Percentiles rank a stretch among this genome's conserved stretches.
Conservation (phyloP, 805 yeast genomes). For the Jamesozyma lodderae region DNA sequence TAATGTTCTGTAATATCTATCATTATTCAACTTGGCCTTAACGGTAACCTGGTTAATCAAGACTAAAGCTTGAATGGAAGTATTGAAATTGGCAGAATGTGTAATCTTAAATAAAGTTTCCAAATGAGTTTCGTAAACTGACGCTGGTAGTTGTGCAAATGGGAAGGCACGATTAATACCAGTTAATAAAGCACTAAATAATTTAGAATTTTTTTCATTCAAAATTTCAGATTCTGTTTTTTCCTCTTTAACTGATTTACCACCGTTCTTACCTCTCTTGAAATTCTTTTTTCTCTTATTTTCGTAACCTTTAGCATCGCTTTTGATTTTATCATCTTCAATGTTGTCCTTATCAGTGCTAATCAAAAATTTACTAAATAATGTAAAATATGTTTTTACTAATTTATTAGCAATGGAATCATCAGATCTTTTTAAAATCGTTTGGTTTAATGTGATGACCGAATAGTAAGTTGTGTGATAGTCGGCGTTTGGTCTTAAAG, state of each 20-base stretch:
- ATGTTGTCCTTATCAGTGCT: slow-evolving; percentile 51
- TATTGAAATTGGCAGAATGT: slow-evolving; percentile 88
- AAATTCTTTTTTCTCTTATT: slow-evolving; percentile 64
- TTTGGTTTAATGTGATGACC: slow-evolving; percentile 82
- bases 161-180: slow-evolving; percentile 97
- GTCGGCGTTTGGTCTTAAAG: slow-evolving; percentile 66
- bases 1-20: slow-evolving; percentile 76
- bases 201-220: slow-evolving; percentile 74
- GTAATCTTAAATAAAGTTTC: slow-evolving; percentile 83
- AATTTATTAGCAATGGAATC: slow-evolving; percentile 73
- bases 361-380: slow-evolving; percentile 74
- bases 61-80: slow-evolving; percentile 85
- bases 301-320: slow-evolving; percentile 36
- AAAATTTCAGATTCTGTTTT: slow-evolving; percentile 54
- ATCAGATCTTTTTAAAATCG: slow-evolving; percentile 73
- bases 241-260: slow-evolving; percentile 56
- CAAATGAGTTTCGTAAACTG: slow-evolving; percentile 64
- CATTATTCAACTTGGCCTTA: slow-evolving; percentile 46
- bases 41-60: slow-evolving; percentile 72
- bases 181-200: slow-evolving; percentile 84
- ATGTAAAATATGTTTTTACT: slow-evolving; percentile 73
- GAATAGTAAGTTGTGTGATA: slow-evolving; percentile 86
- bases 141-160: slow-evolving; percentile 65
- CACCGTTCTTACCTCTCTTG: slow-evolving; percentile 84
- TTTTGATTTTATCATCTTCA: slow-evolving; percentile 30